phyloP scores from a whole-genome alignment of 2,329 filamentous ascomycete genomes.

The Penicillium sp. region DNA sequence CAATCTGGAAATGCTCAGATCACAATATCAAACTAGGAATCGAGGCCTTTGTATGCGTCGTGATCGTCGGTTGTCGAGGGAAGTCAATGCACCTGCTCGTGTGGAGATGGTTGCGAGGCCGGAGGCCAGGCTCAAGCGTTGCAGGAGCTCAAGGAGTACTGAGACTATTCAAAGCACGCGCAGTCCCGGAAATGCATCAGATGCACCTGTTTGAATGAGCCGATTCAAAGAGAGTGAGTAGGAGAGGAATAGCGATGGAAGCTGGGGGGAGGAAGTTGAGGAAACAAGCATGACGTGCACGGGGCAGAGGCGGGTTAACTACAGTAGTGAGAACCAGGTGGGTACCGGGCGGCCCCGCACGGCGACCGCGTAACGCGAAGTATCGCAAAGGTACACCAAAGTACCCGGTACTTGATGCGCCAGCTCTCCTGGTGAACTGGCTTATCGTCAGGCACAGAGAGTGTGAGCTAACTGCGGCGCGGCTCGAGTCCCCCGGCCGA shows the following conservation, averaged over 20 bases:
- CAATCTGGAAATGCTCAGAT: not conserved
- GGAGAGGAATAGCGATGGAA: not conserved
- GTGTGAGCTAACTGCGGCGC: too few species aligned
- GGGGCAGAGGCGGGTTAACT: slow-evolving; percentile 8
- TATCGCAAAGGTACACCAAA: slow-evolving; percentile 5
- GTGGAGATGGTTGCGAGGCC: slow-evolving; percentile 10
- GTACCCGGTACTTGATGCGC: too few species aligned
- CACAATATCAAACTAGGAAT: not conserved
- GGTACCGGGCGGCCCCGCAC: slow-evolving; percentile 12
- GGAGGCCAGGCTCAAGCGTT: not conserved
- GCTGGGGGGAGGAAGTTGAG: slow-evolving; percentile 2
- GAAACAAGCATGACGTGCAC: slow-evolving; percentile 18
- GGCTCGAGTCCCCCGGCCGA: too few species aligned
- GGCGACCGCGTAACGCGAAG: slow-evolving; percentile 3
- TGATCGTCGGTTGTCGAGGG: not conserved
- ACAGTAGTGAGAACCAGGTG: slow-evolving; percentile 1
- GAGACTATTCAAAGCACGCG: too few species aligned
- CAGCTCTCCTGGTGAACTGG: too few species aligned
- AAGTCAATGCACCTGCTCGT: slow-evolving; percentile 14
- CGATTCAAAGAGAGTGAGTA: not conserved
- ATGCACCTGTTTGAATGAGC: too few species aligned
- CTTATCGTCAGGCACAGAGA: too few species aligned
- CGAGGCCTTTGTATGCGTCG: not conserved
- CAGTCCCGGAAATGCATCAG: too few species aligned
- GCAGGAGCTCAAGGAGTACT: slow-evolving; percentile 6